phyloP scores from a whole-genome alignment of 371 early-diverging fungal species.

The Entomophthora muscae region DNA sequence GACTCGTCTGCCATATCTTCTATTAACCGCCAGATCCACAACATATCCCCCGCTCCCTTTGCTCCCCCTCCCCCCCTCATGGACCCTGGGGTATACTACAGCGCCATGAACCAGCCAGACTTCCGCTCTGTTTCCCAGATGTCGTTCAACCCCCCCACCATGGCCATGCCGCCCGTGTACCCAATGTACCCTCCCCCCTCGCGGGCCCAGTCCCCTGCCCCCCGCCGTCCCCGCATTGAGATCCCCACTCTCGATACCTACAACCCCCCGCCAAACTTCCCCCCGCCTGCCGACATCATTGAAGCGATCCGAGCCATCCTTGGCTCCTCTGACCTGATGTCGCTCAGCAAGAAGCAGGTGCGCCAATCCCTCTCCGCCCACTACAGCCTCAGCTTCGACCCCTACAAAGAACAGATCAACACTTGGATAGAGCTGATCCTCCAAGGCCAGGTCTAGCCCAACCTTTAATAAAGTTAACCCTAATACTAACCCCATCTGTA shows the following conservation, averaged over 20 bases:
- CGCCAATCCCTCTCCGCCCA: conserved; percentile 56
- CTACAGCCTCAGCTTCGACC: conserved; percentile 66
- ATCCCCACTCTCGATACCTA: not conserved
- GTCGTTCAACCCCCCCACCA: not conserved
- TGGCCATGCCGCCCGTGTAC: not conserved
- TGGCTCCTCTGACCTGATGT: conserved; percentile 58
- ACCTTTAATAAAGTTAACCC: conserved; percentile 14
- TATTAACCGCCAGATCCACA: not conserved
- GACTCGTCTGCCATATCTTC: not conserved
- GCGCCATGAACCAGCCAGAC: not conserved
- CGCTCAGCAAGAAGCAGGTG: conserved; percentile 72
- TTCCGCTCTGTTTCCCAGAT: not conserved
- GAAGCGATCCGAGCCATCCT: conserved; percentile 65
- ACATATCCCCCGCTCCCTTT: not conserved
- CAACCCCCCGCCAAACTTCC: not conserved
- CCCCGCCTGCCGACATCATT: conserved; percentile 30
- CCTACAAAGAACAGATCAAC: conserved; percentile 74
- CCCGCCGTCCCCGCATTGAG: too few relatives aligned
- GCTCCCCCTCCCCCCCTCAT: not conserved
- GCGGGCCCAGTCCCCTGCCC: not conserved
- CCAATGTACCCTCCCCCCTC: not conserved
- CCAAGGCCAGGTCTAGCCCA: conserved; percentile 22
- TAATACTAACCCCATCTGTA: conserved; percentile 16
- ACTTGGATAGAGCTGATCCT: conserved; percentile 55
- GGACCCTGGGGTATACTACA: not conserved